Evolutionary conservation across 1,284 basidiomycete species (phyloP).

Genomic region (Naganishia cerealis): DNA sequence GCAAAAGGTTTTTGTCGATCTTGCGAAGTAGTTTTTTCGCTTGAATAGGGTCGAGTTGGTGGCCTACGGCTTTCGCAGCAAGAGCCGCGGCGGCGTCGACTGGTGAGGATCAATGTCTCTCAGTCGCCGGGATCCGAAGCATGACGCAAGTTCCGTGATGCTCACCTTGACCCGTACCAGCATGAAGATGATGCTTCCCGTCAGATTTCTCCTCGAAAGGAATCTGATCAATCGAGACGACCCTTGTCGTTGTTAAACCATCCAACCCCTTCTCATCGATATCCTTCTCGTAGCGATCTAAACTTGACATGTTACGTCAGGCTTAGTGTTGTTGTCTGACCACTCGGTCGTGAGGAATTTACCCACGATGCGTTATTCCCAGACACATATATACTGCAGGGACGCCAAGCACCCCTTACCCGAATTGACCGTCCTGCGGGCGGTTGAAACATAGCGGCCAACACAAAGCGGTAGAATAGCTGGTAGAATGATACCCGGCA

Average conservation of each 20-base stretch:
- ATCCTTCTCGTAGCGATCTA: slow-evolving; percentile 14
- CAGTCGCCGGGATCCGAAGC: not conserved
- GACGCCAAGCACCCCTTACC: not conserved
- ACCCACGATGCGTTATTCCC: too few relatives aligned
- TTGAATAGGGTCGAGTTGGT: slow-evolving; percentile 24
- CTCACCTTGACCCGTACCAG: slow-evolving; percentile 9
- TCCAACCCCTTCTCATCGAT: slow-evolving; percentile 8
- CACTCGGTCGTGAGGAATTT: too few relatives aligned
- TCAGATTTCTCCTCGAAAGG: not conserved
- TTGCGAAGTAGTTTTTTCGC: slow-evolving; percentile 26
- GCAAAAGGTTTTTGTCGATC: slow-evolving; percentile 28
- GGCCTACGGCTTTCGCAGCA: slow-evolving; percentile 21
- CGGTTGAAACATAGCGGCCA: not conserved
- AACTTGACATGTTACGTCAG: not conserved
- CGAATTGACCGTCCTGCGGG: not conserved
- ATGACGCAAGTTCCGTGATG: not conserved
- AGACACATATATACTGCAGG: not conserved
- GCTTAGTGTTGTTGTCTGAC: not conserved
- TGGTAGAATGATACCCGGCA: not conserved
- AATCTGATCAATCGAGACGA: slow-evolving; percentile 1
- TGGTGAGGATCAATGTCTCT: not conserved
- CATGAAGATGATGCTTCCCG: slow-evolving; percentile 12
- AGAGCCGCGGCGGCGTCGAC: slow-evolving; percentile 26
- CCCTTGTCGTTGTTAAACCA: slow-evolving; percentile 2
- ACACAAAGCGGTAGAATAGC: not conserved